Evolutionary conservation across 1,284 basidiomycete genomes (phyloP).

Genomic region (Cryptococcus sp.): DNA sequence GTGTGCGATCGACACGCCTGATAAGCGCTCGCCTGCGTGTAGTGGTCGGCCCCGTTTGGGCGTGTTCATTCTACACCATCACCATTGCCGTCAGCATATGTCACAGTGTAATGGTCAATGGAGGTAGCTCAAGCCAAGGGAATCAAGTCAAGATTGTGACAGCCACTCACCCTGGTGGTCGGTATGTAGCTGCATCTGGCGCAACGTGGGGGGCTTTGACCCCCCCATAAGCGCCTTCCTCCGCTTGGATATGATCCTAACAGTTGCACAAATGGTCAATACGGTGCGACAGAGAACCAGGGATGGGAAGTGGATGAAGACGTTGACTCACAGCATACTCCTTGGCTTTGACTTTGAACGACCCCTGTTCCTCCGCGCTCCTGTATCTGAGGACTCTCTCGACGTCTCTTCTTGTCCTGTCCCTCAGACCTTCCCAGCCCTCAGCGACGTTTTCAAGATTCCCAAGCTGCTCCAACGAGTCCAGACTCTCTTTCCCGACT

Average conservation of each 20-base stretch:
- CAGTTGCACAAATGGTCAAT: not conserved
- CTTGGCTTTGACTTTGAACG: conserved; percentile 48
- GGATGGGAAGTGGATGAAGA: not conserved
- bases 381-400: conserved; percentile 53
- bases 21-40: conserved; percentile 47
- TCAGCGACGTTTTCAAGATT: conserved; percentile 47
- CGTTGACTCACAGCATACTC: conserved; percentile 51
- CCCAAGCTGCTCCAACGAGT: conserved; percentile 8
- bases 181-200: conserved; percentile 10
- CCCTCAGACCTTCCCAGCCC: conserved; percentile 36
- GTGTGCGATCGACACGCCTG: conserved; percentile 39
- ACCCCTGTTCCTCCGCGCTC: conserved; percentile 38
- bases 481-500: conserved; percentile 67
- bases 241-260: conserved; percentile 15
- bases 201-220: conserved; percentile 4
- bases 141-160: conserved; percentile 1
- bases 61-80: conserved; percentile 8
- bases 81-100: no score
- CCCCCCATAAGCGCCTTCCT: conserved; percentile 14
- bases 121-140: not conserved
- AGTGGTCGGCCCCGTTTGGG: conserved; percentile 34
- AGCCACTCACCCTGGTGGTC: conserved; percentile 6
- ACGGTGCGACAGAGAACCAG: not conserved
- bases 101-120: not conserved
- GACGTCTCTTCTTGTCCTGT: conserved; percentile 45